Evolutionary conservation across 305 asterid genomes (phyloP).

Genomic region (Fraxinus greggii): DNA sequence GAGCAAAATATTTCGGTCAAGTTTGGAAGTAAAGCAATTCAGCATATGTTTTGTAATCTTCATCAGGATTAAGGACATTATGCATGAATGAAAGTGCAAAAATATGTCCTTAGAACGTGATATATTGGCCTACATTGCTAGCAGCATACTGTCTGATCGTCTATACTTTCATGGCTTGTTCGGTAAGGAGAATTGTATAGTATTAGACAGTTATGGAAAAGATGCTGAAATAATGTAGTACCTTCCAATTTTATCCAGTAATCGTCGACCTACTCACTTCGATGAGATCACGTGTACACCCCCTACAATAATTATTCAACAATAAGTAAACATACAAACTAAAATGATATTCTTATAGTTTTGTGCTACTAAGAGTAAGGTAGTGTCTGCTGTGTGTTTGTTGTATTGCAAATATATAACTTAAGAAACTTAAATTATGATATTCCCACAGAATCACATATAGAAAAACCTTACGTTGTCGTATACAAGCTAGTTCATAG

Average conservation of each 20-base stretch:
- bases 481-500: neutral
- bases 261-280: neutral
- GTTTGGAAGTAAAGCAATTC: neutral
- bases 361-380: neutral
- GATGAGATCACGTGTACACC: neutral
- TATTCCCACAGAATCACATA: neutral
- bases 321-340: neutral
- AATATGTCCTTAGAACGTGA: neutral
- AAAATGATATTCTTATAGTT: neutral
- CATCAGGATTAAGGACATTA: neutral
- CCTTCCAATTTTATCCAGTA: neutral
- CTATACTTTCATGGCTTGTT: neutral
- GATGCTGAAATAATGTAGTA: neutral
- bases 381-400: neutral
- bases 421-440: neutral
- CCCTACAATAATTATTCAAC: neutral
- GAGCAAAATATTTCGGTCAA: neutral
- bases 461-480: neutral
- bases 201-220: neutral
- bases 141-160: neutral
- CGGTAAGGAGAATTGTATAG: neutral
- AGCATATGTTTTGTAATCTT: neutral
- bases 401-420: neutral
- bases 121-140: neutral
- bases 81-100: neutral